Base-by-base conservation (phyloP, 1,284 basidiomycete genomes). In the Fistulinella cinereoalba region DNA sequence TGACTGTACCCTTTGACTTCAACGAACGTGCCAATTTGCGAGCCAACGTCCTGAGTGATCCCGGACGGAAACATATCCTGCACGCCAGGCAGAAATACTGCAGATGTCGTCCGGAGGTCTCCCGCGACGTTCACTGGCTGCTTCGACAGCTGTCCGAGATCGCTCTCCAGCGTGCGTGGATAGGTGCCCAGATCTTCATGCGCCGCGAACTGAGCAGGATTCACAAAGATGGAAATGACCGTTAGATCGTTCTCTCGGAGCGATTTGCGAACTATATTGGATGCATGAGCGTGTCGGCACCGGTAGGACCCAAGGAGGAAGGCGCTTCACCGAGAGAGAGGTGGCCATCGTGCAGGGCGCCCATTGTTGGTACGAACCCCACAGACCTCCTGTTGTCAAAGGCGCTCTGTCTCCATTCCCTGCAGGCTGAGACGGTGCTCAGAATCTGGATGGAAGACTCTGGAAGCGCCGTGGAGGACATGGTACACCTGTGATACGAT, bases 291-390 rank as follows among this genome's bases (percentile, higher is more conserved):
- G 24, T 7, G 40, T 34, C 41, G 46, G 46, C 52, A 42, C 32
- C 16, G 5, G 10, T 5, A n/a, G 10, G 31, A 13, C 27, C 27
- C 4, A 21, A 28, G 12, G 13, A 13, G 19, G 19, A 34, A 18
- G 16, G 6, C 24, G 24, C 54, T 78, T 40, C 58, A 95, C 93
- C 89, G 27, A 99, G 83, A 48, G 87, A 82, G 32, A 97, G 73
- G 67, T 98, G 96, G 0, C 97, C 96, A 22, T 90, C 83, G 64
- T 99, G 96, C 41, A 99, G 70, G 1, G 95, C 95, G 22, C 96
- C 96, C 97, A 99, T 99, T 32, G 96, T 99, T 1, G 96, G 83
- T 9, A 99, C 92, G 51, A 92, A 92, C 0, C 96, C 96, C 4
- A 99, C 92, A 3, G 80, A 77, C 60, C 83, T 79, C 33, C 73